Evolutionary conservation across 805 yeast species (phyloP), one percentile per base, ranked within the genome.

Genomic region (Wickerhamiella australiensis): DNA sequence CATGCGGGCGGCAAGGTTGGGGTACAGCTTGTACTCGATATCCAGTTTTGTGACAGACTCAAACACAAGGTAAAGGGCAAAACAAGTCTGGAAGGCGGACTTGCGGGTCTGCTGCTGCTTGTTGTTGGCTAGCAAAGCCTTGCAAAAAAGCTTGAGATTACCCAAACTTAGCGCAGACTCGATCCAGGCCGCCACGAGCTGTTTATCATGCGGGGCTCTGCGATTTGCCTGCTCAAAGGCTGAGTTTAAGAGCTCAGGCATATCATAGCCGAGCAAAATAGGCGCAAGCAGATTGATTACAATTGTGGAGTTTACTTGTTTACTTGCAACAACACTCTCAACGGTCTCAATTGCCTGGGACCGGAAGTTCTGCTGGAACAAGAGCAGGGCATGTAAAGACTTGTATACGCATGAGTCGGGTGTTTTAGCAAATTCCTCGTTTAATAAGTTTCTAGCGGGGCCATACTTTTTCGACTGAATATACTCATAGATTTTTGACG

Each of bases 1-100:
- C 54, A 81, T 61, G 54, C 80, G 77, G 51, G 71, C 58, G 0
- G 86, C 88, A 29, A 86, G 65, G 51, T 72, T 67, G 1, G 85
- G 80, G 52, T 76, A 76, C 35, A 86, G 63, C 35, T 61, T 66
- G 46, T 59, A 58, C 55, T 79, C 83, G 50, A 74, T 68, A 0
- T 66, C 68, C 3, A 70, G 57, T 11, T 72, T 62, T 31, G 64
- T 66, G 1, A 59, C 49, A 3, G 57, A 53, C 1, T 58, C 53
- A 46, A 71, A 71, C 41, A 76, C 56, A 20, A 59, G 36, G 56
- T 64, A 73, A 65, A 66, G 76, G 63, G 15, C 76, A 61, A 54
- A 79, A 67, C n/a, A 80, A 7, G 56, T 56, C 44, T 54, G 53
- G 43, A 54, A 54, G 6, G 51, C 47, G 3, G 54, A 50, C 12